A percentile compares a stretch with the other conserved stretches of the same genome.
phyloP scores from a whole-genome alignment of 2,329 filamentous ascomycete genomes.

The Raffaelea arxii region DNA sequence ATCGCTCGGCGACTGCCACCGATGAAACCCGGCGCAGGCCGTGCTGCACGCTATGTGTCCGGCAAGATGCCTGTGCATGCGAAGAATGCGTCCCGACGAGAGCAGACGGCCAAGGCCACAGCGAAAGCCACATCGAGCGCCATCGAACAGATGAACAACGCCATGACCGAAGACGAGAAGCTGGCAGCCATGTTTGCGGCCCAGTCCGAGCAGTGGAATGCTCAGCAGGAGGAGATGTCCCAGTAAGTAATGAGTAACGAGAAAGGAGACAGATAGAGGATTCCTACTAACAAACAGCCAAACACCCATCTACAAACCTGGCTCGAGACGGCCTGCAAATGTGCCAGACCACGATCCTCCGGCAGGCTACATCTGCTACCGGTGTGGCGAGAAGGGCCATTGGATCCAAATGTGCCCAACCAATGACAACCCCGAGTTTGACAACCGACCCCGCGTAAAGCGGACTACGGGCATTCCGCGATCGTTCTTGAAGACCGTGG shows the following conservation, averaged over 20 bases:
- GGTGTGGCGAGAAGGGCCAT: slow-evolving; percentile 95
- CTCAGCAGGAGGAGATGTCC: slow-evolving; percentile 87
- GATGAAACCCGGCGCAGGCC: slow-evolving; percentile 73
- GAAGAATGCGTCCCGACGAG: slow-evolving; percentile 65
- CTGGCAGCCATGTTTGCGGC: slow-evolving; percentile 87
- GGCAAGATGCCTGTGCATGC: slow-evolving; percentile 89
- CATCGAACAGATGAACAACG: slow-evolving; percentile 59
- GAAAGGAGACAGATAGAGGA: background rate
- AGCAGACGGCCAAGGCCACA: slow-evolving; percentile 49
- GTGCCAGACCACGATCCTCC: slow-evolving; percentile 91
- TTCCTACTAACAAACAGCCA: slow-evolving; percentile 38
- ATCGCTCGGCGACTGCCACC: slow-evolving; percentile 82
- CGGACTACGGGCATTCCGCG: slow-evolving; percentile 93
- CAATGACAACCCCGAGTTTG: slow-evolving; percentile 95
- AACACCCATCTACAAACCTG: slow-evolving; percentile 51
- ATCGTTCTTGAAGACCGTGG: slow-evolving; percentile 90
- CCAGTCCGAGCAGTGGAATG: slow-evolving; percentile 84
- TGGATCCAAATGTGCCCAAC: slow-evolving; percentile 98
- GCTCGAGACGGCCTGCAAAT: slow-evolving; percentile 57
- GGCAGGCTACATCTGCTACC: slow-evolving; percentile 89
- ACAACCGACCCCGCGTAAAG: slow-evolving; percentile 87
- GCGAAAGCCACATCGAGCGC: slow-evolving; percentile 47
- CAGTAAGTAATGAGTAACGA: slow-evolving; percentile 44
- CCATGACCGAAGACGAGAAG: slow-evolving; percentile 87
- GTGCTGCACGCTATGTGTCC: slow-evolving; percentile 88